These are phyloP conservation scores for Lineolata rhizophorae DNA, from an alignment of 495 filamentous ascomycete species.

Conservation along the genomic window DNA sequence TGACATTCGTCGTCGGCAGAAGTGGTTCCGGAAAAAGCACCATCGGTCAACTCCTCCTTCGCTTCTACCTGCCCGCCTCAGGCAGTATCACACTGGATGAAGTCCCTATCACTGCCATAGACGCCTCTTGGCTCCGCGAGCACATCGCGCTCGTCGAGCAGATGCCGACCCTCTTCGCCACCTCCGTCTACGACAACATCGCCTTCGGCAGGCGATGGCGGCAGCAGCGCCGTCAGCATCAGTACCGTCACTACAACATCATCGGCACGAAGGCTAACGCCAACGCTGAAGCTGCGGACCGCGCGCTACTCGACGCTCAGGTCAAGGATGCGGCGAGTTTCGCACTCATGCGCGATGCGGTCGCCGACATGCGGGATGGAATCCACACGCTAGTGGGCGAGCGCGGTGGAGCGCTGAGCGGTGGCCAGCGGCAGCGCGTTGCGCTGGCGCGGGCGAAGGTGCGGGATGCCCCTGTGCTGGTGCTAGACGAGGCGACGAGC, in stretches of 20 bases:
- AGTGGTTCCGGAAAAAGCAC: conserved; percentile 94
- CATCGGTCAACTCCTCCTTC: conserved; percentile 52
- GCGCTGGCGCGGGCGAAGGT: conserved; percentile 20
- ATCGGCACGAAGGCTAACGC: too few relatives aligned
- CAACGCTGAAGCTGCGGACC: too few relatives aligned
- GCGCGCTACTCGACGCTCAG: conserved; percentile 13
- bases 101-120: conserved; percentile 33
- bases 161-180: conserved; percentile 62
- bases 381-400: conserved; percentile 51
- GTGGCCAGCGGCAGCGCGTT: conserved; percentile 42
- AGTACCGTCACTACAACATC: not conserved
- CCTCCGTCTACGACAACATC: conserved; percentile 60
- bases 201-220: conserved; percentile 43
- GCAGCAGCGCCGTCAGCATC: too few relatives aligned
- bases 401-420: conserved; percentile 52
- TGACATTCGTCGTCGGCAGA: conserved; percentile 63
- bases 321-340: conserved; percentile 35
- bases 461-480: conserved; percentile 20
- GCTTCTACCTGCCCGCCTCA: conserved; percentile 44
- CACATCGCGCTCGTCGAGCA: conserved; percentile 77
- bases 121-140: conserved; percentile 50
- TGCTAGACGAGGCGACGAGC: conserved; percentile 24
- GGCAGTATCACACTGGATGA: conserved; percentile 56
- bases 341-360: conserved; percentile 48
- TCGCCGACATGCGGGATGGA: conserved; percentile 50